Conservation (phyloP, 1,139 yeast species). For the Geotrichum citri-aurantii region DNA sequence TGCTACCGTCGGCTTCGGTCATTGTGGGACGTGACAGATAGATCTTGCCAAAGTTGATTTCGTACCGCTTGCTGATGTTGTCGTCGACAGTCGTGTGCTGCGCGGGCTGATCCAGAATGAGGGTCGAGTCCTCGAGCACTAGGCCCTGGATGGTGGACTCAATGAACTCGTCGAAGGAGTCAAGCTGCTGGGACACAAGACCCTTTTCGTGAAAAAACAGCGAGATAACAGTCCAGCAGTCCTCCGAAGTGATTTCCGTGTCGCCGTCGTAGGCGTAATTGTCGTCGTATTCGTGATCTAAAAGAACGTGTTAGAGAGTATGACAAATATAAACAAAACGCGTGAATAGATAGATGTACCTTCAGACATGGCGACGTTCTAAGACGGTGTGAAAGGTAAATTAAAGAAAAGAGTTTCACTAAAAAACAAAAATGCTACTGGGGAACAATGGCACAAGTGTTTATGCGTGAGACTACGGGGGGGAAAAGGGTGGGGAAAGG, state of each 20-base stretch:
- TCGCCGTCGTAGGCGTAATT: slow-evolving; percentile 60
- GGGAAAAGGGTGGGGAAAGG: background rate
- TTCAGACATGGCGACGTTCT: slow-evolving; percentile 16
- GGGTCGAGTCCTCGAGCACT: slow-evolving; percentile 91
- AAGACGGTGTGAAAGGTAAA: background rate
- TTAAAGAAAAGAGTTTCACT: background rate
- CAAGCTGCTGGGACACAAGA: slow-evolving; percentile 94
- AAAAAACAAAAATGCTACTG: background rate
- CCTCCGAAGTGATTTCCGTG: slow-evolving; percentile 87
- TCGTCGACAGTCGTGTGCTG: slow-evolving; percentile 92
- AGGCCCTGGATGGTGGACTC: slow-evolving; percentile 95
- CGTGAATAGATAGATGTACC: slow-evolving; percentile 10
- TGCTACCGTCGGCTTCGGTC: slow-evolving; percentile 99
- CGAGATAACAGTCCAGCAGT: slow-evolving; percentile 97
- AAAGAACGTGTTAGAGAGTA: background rate
- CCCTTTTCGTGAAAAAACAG: slow-evolving; percentile 96
- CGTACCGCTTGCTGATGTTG: slow-evolving; percentile 84
- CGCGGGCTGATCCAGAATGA: slow-evolving; percentile 95
- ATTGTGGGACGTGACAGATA: slow-evolving; percentile 95
- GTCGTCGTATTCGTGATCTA: slow-evolving; percentile 35
- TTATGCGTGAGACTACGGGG: background rate
- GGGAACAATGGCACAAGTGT: background rate
- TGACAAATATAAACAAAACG: slow-evolving; percentile 1
- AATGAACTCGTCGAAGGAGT: slow-evolving; percentile 96
- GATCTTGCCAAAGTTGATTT: slow-evolving; percentile 93